Evolutionary conservation across 768 basidiomycete species (phyloP).

Genomic region (Favolaschia claudopus): DNA sequence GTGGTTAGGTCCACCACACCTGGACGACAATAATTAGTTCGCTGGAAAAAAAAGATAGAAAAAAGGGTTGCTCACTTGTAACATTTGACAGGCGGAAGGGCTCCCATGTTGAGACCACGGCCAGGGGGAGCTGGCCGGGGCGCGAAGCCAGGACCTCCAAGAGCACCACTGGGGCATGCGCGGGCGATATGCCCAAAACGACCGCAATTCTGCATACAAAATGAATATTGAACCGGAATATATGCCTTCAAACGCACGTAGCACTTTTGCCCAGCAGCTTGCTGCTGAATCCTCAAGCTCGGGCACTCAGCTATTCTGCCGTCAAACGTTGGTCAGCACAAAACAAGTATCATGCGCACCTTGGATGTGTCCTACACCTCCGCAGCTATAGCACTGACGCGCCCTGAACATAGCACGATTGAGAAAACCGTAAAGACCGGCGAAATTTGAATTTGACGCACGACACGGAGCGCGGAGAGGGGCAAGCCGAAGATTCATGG

Average conservation of each 20-base stretch:
- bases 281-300: slow-evolving; percentile 72
- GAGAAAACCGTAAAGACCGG: too few relatives aligned
- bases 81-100: slow-evolving; percentile 85
- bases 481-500: slow-evolving; percentile 89
- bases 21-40: too few relatives aligned
- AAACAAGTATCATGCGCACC: slow-evolving; percentile 35
- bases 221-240: slow-evolving; percentile 11
- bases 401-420: too few relatives aligned
- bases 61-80: too few relatives aligned
- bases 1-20: slow-evolving; percentile 90
- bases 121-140: slow-evolving; percentile 79
- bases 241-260: slow-evolving; percentile 61
- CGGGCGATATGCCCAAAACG: slow-evolving; percentile 87
- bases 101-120: slow-evolving; percentile 75
- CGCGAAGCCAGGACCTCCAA: slow-evolving; percentile 55
- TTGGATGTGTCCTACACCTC: slow-evolving; percentile 90
- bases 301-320: slow-evolving; percentile 75
- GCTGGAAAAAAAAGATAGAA: too few relatives aligned
- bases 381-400: slow-evolving; percentile 31
- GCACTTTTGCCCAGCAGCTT: slow-evolving; percentile 74
- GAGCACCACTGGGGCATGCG: slow-evolving; percentile 64
- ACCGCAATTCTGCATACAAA: slow-evolving; percentile 80
- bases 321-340: not conserved
- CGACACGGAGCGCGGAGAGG: slow-evolving; percentile 82
- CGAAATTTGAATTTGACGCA: too few relatives aligned